phyloP scores from a whole-genome alignment of 495 filamentous ascomycete genomes.

The Jackrogersella multiformis region DNA sequence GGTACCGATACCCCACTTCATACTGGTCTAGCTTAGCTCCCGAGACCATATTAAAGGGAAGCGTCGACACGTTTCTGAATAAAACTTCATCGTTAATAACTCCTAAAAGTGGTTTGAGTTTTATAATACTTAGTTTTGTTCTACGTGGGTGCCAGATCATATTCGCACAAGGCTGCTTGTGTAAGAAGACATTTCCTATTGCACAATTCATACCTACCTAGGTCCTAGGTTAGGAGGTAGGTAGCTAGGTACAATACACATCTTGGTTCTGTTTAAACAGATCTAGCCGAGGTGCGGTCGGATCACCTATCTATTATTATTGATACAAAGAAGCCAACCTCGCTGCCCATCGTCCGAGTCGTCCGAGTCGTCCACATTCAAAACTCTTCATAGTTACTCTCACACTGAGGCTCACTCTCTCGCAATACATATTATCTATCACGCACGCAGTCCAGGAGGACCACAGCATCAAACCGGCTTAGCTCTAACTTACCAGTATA shows the following conservation, averaged over 20 bases:
- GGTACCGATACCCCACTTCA: constrained; percentile 17
- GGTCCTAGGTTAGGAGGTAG: too few relatives aligned
- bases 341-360: background rate
- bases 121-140: background rate
- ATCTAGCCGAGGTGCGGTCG: background rate
- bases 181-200: background rate
- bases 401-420: too few relatives aligned
- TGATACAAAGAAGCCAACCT: background rate
- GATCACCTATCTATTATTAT: background rate
- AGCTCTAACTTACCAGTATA: background rate
- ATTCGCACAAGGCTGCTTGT: background rate
- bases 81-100: background rate
- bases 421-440: background rate
- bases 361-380: background rate
- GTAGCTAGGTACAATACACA: too few relatives aligned
- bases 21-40: constrained; percentile 6
- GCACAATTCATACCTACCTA: background rate
- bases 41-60: too few relatives aligned
- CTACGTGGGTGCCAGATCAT: background rate
- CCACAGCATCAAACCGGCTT: background rate
- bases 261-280: too few relatives aligned
- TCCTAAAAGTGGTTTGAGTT: background rate
- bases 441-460: background rate
- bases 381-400: background rate
- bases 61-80: background rate